Evolutionary conservation across 176 grass and related monocot species (phyloP), one percentile per base, ranked within the genome.

Genomic region (Carex cristatella): DNA sequence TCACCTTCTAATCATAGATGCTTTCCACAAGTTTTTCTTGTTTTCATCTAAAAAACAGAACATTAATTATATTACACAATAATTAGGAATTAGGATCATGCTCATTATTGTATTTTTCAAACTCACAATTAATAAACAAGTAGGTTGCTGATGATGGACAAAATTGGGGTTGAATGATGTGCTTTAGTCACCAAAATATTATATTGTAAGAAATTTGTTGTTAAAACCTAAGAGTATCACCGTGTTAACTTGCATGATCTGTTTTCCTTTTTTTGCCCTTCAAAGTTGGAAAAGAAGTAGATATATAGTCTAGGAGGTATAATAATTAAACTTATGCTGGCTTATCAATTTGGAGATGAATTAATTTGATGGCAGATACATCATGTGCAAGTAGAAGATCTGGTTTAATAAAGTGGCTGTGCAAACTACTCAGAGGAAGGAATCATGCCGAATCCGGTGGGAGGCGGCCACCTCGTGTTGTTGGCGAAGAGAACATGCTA

Each of bases 391-490:
- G 90, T 80, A 93, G 91, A 82, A 99, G 87, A 89, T 99, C 90
- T 51, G 69, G 87, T 86, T 89, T 99, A 84, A 89, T 95, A 93
- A 95, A 92, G 91, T 99, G 93, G 96, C 91, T 99, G 75, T 88
- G 86, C 87, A 87, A 86, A 79, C 87, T 95, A 89, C 85, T 99
- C 46, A 94, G 90, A 88, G 96, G 96, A 78, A 73, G 81, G n/a
- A 90, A 86, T 79, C 74, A 72, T 42, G 80, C 72, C 35, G 90
- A 89, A 61, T 81, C 87, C 2, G 86, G 86, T 64, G 90, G 90
- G 31, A 89, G 90, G 70, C 85, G 81, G 5, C 90, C 77, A 51
- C 75, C 83, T 79, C 62, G 86, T 82, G 88, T 82, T n/a, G 61
- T 81, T 1, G 90, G 89, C 15, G 89, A 92, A 82, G 90, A 94